Evolutionary conservation across 768 basidiomycete species (phyloP).

Genomic region (Trametes cubensis): DNA sequence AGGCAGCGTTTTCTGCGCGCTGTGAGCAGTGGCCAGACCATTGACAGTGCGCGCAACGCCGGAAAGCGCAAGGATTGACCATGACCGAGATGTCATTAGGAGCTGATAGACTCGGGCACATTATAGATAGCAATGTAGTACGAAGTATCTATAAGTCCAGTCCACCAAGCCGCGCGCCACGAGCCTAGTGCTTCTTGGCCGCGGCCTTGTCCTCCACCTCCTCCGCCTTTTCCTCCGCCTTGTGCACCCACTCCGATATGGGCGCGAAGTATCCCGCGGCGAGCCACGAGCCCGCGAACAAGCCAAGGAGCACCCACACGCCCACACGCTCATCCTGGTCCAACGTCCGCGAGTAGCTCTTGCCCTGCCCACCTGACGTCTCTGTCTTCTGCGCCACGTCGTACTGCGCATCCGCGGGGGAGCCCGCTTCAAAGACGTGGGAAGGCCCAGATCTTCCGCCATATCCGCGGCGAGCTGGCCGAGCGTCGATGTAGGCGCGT

Average conservation of each 20-base stretch:
- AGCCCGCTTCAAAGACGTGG: conserved; percentile 34
- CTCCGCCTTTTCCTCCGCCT: conserved; percentile 16
- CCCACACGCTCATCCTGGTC: conserved; percentile 51
- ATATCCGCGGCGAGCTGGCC: conserved; percentile 39
- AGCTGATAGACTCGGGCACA: conserved; percentile 10
- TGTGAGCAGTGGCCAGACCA: not conserved
- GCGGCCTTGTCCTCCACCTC: conserved; percentile 12
- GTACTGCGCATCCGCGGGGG: conserved; percentile 20
- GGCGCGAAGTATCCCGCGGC: conserved; percentile 40
- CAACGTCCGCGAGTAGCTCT: conserved; percentile 37
- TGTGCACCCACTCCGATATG: conserved; percentile 27
- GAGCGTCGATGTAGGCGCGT: conserved; percentile 9
- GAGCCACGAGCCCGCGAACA: conserved; percentile 52
- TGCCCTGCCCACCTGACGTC: conserved; percentile 25
- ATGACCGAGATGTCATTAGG: conserved; percentile 5
- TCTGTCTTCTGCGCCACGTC: conserved; percentile 30
- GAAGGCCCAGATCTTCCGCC: conserved; percentile 42
- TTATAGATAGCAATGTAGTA: conserved; percentile 20
- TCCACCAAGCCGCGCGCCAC: not conserved
- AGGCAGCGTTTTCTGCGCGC: not conserved
- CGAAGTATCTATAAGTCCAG: conserved; percentile 18
- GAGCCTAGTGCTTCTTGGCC: conserved; percentile 16
- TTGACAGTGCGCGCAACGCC: not conserved
- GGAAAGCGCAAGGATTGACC: not conserved
- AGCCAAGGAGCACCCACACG: conserved; percentile 49